Evolutionary conservation across 2,329 filamentous ascomycete genomes (phyloP), one percentile per base, ranked within the genome.

Genomic region (Diaporthe sp.): DNA sequence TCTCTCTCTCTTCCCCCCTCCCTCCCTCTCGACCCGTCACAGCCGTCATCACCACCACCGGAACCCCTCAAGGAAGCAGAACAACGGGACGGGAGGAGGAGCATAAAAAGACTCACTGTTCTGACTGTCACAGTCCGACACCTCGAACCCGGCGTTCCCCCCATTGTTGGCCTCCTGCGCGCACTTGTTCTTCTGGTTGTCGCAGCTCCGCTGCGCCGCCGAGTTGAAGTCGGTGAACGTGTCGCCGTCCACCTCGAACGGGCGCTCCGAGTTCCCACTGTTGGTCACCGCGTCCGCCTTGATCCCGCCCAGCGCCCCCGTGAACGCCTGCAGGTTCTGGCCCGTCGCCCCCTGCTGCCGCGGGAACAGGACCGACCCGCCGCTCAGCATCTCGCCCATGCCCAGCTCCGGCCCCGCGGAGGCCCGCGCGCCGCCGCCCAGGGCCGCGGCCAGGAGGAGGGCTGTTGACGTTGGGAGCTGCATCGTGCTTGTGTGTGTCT

Each of bases 171-270:
- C 86, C 28, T 81, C 70, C 34, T 85, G 76, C n/a, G 85, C 84
- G 75, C 88, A 89, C 25, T 79, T 80, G 77, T 89, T 88, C 80
- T 87, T 85, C 80, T 89, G 88, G 78, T 86, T 86, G 78, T 88
- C 86, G 81, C 88, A 89, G 1, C 86, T 83, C 31, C 86, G 82
- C 72, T 84, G 82, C 8, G 84, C 83, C 0, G 88, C 88, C 13
- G 83, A 82, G 34, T 79, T 44, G 78, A 86, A 89, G 79, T 87
- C 84, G 73, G 81, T 79, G 86, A 88, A 88, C 1, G 85, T 87
- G 74, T 86, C 82, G 22, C 85, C 86, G 53, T 84, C 81, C 4
- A 88, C 86, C 70, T 83, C 82, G 76, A 86, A 89, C 2, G 85
- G 87, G 55, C 85, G 80, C 25, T 83, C 77, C 5, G 81, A 76